Evolutionary conservation across 1,284 basidiomycete species (phyloP), one percentile per base, ranked within the genome.

Genomic region (Leccinum cinnamomeum): DNA sequence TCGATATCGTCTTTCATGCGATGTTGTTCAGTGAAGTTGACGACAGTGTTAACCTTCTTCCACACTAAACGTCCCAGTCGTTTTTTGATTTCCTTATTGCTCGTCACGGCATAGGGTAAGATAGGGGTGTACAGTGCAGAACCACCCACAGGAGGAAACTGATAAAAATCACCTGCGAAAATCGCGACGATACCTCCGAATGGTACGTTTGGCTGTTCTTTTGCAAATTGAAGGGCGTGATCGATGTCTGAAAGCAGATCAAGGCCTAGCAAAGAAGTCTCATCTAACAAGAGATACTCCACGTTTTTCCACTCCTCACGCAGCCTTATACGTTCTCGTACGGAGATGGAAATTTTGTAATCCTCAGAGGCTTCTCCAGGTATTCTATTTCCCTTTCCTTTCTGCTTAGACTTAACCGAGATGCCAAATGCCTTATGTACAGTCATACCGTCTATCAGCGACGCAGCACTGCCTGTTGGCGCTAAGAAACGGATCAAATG

Each of bases 11-110:
- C 14, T 33, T 69, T 67, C 73, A 77, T 77, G 7, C 65, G 51
- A n/a, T 75, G 68, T 37, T 77, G 76, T 35, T 77, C 69, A 2
- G 25, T 62, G 0, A 76, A 53, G 7, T 65, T 61, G 2, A 78
- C 60, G 0, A 74, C 70, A 1, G 57, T 63, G 53, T 71, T 66
- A 0, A 77, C 54, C 0, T 57, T 62, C 35, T 72, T 72, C 72
- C 76, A 78, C 1, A 73, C 72, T 16, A 75, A 18, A 8, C 67
- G 14, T n/a, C 65, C 48, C 3, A 50, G 11, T 4, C 48, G 12
- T 23, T 50, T 66, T 8, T 28, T 1, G 0, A 73, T 57, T n/a
- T 70, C 67, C 0, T 55, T 33, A 7, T 68, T 58, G 5, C 62
- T 56, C 2, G 28, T 6, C 0, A 57, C 30, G 5, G 62, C 57